Evolutionary conservation across 768 basidiomycete species (phyloP).

Genomic region (Lanmaoa rubissima): DNA sequence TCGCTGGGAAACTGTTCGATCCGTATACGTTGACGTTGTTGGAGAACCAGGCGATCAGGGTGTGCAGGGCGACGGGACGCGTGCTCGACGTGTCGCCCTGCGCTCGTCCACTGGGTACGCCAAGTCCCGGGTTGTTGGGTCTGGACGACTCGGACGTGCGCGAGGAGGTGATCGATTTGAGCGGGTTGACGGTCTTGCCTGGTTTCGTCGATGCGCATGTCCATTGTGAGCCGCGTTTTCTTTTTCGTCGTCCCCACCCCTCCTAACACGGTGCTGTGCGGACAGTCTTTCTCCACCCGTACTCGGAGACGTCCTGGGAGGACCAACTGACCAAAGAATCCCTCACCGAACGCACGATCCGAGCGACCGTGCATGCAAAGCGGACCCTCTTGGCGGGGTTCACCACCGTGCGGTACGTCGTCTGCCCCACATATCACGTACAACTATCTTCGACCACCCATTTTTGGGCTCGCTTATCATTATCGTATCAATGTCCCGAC

Average conservation of each 20-base stretch:
- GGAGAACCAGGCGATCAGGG: conserved; percentile 46
- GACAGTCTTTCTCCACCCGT: conserved; percentile 58
- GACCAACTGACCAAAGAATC: conserved; percentile 61
- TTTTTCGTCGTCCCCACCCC: too few relatives aligned
- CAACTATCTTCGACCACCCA: not conserved
- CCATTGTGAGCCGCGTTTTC: conserved; percentile 36
- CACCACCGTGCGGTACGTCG: conserved; percentile 54
- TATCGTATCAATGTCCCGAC: too few relatives aligned
- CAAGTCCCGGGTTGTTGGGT: too few relatives aligned
- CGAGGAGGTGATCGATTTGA: conserved; percentile 43
- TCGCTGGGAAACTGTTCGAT: conserved; percentile 54
- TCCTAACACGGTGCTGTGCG: too few relatives aligned
- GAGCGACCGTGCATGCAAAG: conserved; percentile 58
- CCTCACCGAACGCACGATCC: conserved; percentile 55
- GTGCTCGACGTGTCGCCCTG: conserved; percentile 41
- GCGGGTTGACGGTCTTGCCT: conserved; percentile 48
- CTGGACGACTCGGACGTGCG: not conserved
- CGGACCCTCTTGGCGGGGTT: conserved; percentile 60
- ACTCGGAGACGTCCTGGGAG: conserved; percentile 57
- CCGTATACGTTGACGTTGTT: conserved; percentile 40
- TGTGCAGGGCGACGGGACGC: conserved; percentile 46
- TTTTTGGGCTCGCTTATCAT: conserved; percentile 1
- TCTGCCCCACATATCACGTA: not conserved
- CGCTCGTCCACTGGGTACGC: too few relatives aligned
- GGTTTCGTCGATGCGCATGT: conserved; percentile 60